Base-by-base conservation (phyloP, 2,329 filamentous ascomycete genomes). In the Laburnicola sp. region DNA sequence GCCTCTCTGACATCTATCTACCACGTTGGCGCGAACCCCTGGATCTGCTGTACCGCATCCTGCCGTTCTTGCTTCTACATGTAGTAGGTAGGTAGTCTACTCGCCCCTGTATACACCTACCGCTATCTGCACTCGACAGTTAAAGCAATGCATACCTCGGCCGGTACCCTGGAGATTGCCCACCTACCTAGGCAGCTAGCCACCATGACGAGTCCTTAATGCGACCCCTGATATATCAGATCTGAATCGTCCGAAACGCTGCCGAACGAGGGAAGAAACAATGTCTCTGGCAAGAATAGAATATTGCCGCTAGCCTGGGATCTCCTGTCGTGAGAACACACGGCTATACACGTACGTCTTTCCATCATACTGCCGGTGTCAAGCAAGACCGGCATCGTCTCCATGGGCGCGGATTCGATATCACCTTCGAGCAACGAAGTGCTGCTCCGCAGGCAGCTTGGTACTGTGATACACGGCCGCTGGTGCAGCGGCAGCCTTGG, bases 161-260 rank as follows among this genome's bases (percentile, higher is more conserved):
- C 40, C 41, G 22, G 26, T 25, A 35, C 21, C 30, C 16, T 49
- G 37, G 35, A 57, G 53, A 56, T 60, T 50, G 38, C 45, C 44
- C 25, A 38, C 48, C 48, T 16, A 16, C 16, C 16, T 53, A 56
- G 52, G 16, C 49, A 60, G 45, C 28, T 60, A 60, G 56, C 48
- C 48, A 49, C 50, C 59, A 68, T 66, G 63, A 64, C 63, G 63
- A 63, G 47, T 53, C 48, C 31, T 48, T 60, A 53, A 58, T 59
- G 48, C 45, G 58, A 37, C 53, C 49, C 60, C 58, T 53, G 57
- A 51, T 47, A 60, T 57, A 63, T 59, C 28, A 58, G 53, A 50
- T 48, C 43, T 40, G 41, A 46, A 54, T 37, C 50, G 38, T 43
- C 43, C 36, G 37, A 35, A 36, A 45, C 50, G 53, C 21, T 36